phyloP scores from a whole-genome alignment of 179 eudicot genomes.

The Beta lomatogona region DNA sequence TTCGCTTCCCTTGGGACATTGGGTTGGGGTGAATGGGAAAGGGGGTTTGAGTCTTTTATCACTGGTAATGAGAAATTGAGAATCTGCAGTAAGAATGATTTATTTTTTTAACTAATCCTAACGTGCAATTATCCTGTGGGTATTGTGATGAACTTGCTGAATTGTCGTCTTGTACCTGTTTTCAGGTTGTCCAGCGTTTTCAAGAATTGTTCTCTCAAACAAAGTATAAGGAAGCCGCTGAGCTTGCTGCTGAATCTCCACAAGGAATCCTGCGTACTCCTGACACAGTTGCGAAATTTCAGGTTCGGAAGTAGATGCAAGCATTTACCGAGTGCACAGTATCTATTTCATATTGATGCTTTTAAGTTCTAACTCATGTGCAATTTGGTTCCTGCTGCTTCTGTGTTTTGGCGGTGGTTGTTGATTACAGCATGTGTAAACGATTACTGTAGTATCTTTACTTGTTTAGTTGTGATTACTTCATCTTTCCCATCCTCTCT shows the following conservation, averaged over 20 bases:
- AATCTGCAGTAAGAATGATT: not conserved
- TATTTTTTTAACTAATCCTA: no score
- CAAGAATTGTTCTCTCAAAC: slow-evolving; percentile 97
- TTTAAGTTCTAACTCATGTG: not conserved
- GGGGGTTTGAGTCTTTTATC: no score
- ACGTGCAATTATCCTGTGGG: no score
- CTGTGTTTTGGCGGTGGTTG: not conserved
- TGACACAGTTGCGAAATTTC: slow-evolving; percentile 96
- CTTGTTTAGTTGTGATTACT: not conserved
- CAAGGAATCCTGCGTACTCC: slow-evolving; percentile 97
- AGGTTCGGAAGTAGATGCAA: slow-evolving; percentile 42
- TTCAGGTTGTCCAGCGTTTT: slow-evolving; percentile 95
- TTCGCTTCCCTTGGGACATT: no score
- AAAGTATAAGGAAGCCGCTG: slow-evolving; percentile 98
- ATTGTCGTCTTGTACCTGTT: not conserved
- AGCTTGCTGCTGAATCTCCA: slow-evolving; percentile 99
- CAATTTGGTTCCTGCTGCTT: not conserved
- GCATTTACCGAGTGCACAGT: not conserved
- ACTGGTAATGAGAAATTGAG: not conserved
- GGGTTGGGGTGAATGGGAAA: no score
- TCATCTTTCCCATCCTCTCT: not conserved
- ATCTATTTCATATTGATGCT: slow-evolving; percentile 4
- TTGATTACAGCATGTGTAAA: not conserved
- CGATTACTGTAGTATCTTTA: not conserved
- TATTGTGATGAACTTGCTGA: not conserved